Evolutionary conservation across 768 basidiomycete species (phyloP), one percentile per base, ranked within the genome.

Genomic region (Tremella mesenterica): DNA sequence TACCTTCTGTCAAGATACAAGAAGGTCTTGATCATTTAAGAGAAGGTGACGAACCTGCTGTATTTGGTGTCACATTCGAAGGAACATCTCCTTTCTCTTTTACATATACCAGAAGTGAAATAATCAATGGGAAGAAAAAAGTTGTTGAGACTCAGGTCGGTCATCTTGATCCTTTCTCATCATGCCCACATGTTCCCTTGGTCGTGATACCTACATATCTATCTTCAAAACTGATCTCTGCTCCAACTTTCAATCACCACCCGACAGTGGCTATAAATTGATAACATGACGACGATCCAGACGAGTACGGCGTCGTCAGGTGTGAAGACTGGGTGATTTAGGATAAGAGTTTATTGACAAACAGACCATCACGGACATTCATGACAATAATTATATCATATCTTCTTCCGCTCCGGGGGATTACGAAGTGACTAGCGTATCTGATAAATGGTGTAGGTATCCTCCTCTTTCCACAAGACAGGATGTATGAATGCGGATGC

Each of bases 41-140:
- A 53, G 92, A 95, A 77, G 92, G 91, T 51, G 88, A 90, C 43
- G 74, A 77, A 28, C 72, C 95, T 76, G 91, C 93, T 16, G 88
- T 91, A 73, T 95, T 99, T 54, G 75, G 85, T 36, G 96, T 99
- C 73, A 83, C 84, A 2, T 80, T 99, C 49, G 78, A 84, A 28
- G 95, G 95, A 41, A 85, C 88, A 69, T 85, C 95, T 16, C 95
- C 95, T 0, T 99, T 96, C 75, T 85, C 91, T 1, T 96, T 99
- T 57, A 73, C 71, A 3, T 73, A 71, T 41, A 69, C 69, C 4
- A 44, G 71, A 33, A 64, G 61, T 26, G 63, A 67, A 39, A 20
- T 18, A 9, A 16, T 39, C 54, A 26, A 47, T 52, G 14, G 61
- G 63, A 5, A 57, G 57, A n/a, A 69, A 54, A 29, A 38, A 46